Conservation (phyloP, 495 filamentous ascomycete species). For the Daldinia grandis region DNA sequence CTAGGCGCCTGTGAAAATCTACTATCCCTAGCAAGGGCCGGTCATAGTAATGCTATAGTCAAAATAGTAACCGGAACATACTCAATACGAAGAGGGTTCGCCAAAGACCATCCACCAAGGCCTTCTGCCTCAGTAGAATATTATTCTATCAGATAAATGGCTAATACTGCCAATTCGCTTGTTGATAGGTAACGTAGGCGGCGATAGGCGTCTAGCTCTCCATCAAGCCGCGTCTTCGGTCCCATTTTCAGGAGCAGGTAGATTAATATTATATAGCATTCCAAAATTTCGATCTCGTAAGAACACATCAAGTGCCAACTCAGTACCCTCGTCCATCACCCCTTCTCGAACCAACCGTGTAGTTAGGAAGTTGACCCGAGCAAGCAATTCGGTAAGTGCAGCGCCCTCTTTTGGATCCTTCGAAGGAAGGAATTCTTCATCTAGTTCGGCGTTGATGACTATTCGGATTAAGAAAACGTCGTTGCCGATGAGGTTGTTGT, state of each 20-base stretch:
- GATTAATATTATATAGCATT: not conserved
- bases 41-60: not conserved
- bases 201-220: not conserved
- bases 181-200: not conserved
- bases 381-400: not conserved
- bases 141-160: not conserved
- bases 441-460: slow-evolving; percentile 2
- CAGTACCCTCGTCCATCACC: not conserved
- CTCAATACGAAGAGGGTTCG: not conserved
- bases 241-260: not conserved
- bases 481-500: not conserved
- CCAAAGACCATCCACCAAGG: not conserved
- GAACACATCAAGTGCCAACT: not conserved
- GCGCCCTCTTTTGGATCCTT: not conserved
- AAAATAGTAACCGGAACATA: not conserved
- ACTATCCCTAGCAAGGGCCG: not conserved
- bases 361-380: not conserved
- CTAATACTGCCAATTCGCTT: not conserved
- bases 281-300: not conserved
- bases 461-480: not conserved
- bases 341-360: not conserved
- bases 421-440: not conserved
- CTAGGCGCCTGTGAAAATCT: not conserved
- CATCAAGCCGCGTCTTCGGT: not conserved
- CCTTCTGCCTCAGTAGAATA: too few relatives aligned